Base-by-base conservation (phyloP, 805 yeast species). In the Priceomyces haplophilus region DNA sequence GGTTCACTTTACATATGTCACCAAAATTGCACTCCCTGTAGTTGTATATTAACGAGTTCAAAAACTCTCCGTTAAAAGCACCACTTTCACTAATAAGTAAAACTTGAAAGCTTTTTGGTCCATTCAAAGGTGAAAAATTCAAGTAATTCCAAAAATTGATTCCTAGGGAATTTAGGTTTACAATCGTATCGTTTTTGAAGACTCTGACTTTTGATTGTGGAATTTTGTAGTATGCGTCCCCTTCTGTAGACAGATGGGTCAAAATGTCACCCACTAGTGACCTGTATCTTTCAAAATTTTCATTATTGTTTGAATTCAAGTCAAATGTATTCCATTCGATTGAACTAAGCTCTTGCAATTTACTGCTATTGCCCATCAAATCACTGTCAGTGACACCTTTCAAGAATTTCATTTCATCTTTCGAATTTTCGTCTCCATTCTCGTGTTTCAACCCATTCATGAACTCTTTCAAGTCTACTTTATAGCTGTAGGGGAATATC, bases 71-170 rank as follows among this genome's bases (percentile, higher is more conserved):
- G 8, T 48, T 46, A 30, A 64, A 54, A 21, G 56, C 57, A 13
- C 44, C 47, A 21, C 45, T 42, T 47, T 70, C 73, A 2, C 66
- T 50, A 1, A 85, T 53, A 45, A 82, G 52, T 7, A 84, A 47
- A 6, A 80, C 59, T 42, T 75, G 76, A 45, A 82, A 75, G 44
- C 76, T 65, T 47, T 83, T 82, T 1, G 64, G 59, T 1, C 72
- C 74, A 18, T 59, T 56, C 6, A 75, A 51, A 0, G 91, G 87
- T 34, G 74, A 72, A 38, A 85, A 69, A 44, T 78, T 76, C 51
- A 85, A 55, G 34, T 72, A 62, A 51, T 69, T 79, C 89, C 83
- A 83, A 52, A 75, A 76, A 45, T 62, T 59, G 13, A 75, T 58
- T 37, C 77, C 79, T 24, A 72, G 65, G 6, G 61, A 55, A 40